These are phyloP conservation scores for Rhodosporidiobolus odoratus DNA, from an alignment of 768 basidiomycete genomes.

Conservation along the genomic window DNA sequence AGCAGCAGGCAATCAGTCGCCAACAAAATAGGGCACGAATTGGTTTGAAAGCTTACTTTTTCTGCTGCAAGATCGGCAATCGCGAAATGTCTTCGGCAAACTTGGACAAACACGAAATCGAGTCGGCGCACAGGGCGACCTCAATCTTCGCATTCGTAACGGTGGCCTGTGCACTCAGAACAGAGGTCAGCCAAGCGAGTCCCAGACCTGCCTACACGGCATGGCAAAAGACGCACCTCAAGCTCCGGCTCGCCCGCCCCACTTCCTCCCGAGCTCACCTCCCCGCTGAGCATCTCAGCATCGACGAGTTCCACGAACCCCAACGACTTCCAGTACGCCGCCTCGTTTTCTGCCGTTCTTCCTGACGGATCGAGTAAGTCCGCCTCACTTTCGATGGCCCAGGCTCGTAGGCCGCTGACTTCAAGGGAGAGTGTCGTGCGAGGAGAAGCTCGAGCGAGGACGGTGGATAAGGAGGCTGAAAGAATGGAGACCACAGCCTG, in stretches of 20 bases:
- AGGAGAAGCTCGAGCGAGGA: constrained; percentile 63
- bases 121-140: constrained; percentile 47
- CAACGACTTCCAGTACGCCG: background rate
- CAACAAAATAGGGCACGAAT: background rate
- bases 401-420: constrained; percentile 2
- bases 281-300: constrained; percentile 20
- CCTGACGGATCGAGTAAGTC: constrained; percentile 6
- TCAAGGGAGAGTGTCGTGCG: constrained; percentile 55
- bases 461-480: constrained; percentile 63
- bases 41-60: background rate
- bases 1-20: background rate
- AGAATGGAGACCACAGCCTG: constrained; percentile 60
- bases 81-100: constrained; percentile 41
- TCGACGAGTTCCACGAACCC: constrained; percentile 37
- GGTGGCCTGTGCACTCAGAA: constrained; percentile 6
- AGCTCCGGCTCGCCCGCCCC: constrained; percentile 21
- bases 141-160: constrained; percentile 11
- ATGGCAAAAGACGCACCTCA: constrained; percentile 22
- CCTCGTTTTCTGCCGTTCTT: background rate
- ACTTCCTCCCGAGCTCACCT: background rate
- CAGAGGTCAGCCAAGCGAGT: background rate
- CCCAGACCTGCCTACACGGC: background rate
- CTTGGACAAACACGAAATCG: constrained; percentile 40
- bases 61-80: background rate
- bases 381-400: constrained; percentile 12